Evolutionary conservation across 768 basidiomycete genomes (phyloP).

Genomic region (Amanita molliuscula): DNA sequence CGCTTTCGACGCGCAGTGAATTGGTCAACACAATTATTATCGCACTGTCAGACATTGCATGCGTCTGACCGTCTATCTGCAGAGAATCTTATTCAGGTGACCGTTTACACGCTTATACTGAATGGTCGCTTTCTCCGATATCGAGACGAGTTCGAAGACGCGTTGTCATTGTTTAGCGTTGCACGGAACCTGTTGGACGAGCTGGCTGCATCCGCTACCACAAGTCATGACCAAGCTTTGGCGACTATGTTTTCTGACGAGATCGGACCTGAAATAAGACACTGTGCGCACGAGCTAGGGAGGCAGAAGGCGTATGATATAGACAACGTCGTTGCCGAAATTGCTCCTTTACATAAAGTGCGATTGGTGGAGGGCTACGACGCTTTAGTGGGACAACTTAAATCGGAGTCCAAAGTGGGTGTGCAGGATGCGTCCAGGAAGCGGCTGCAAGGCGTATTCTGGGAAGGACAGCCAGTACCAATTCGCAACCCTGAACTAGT

Average conservation of each 20-base stretch:
- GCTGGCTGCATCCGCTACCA: slow-evolving; percentile 50
- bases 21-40: slow-evolving; percentile 71
- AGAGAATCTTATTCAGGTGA: slow-evolving; percentile 54
- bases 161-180: slow-evolving; percentile 66
- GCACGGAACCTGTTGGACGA: slow-evolving; percentile 66
- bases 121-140: slow-evolving; percentile 79
- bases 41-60: slow-evolving; percentile 60
- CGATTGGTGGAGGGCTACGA: slow-evolving; percentile 58
- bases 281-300: slow-evolving; percentile 86
- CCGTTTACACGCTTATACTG: slow-evolving; percentile 69
- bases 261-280: slow-evolving; percentile 83
- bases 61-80: slow-evolving; percentile 40
- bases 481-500: slow-evolving; percentile 89
- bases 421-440: slow-evolving; percentile 32
- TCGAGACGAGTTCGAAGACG: slow-evolving; percentile 65
- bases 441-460: slow-evolving; percentile 50
- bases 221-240: slow-evolving; percentile 80
- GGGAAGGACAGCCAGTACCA: slow-evolving; percentile 80
- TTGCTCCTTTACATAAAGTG: slow-evolving; percentile 45
- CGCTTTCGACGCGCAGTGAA: slow-evolving; percentile 72
- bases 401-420: slow-evolving; percentile 26
- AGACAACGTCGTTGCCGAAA: slow-evolving; percentile 58
- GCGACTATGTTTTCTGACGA: slow-evolving; percentile 78
- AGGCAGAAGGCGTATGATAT: slow-evolving; percentile 72
- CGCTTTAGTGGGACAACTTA: slow-evolving; percentile 39